Conservation (phyloP, 768 basidiomycete species). For the Pulveroboletus ravenelii region DNA sequence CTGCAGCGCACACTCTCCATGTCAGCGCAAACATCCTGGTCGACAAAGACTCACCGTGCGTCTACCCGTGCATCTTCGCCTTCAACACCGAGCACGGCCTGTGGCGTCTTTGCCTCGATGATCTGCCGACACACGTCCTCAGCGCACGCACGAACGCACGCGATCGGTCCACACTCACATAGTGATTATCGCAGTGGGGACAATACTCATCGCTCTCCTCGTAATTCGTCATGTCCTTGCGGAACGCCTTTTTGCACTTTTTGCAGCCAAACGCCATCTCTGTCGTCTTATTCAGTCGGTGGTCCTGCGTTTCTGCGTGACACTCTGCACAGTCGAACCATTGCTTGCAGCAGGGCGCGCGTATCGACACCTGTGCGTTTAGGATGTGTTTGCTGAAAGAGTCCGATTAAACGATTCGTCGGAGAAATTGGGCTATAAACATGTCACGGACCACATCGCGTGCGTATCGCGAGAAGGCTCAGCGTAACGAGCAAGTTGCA, state of each 20-base stretch:
- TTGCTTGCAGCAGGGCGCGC: slow-evolving; percentile 94
- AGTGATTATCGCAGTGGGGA: slow-evolving; percentile 98
- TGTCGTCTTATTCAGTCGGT: slow-evolving; percentile 63
- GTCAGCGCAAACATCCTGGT: neutral
- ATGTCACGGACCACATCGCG: slow-evolving; percentile 28
- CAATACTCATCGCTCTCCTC: slow-evolving; percentile 99
- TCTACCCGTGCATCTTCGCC: slow-evolving; percentile 90
- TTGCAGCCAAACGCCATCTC: slow-evolving; percentile 88
- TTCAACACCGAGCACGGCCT: slow-evolving; percentile 80
- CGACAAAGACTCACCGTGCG: slow-evolving; percentile 55
- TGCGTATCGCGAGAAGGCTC: neutral
- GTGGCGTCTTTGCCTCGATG: slow-evolving; percentile 86
- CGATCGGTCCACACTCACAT: slow-evolving; percentile 52
- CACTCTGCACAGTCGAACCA: slow-evolving; percentile 99
- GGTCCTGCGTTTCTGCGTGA: slow-evolving; percentile 80
- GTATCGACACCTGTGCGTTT: slow-evolving; percentile 94
- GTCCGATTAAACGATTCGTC: neutral
- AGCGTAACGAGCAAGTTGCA: too few species aligned
- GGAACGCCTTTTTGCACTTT: slow-evolving; percentile 92
- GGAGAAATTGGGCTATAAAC: neutral
- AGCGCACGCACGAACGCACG: neutral
- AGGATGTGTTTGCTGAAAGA: slow-evolving; percentile 82
- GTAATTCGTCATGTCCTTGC: slow-evolving; percentile 88
- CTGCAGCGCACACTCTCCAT: slow-evolving; percentile 33
- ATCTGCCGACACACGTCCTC: slow-evolving; percentile 48